Evolutionary conservation across 228 moss, liverwort and hornwort genomes (phyloP).

Genomic region (Sphagnum fallax): DNA sequence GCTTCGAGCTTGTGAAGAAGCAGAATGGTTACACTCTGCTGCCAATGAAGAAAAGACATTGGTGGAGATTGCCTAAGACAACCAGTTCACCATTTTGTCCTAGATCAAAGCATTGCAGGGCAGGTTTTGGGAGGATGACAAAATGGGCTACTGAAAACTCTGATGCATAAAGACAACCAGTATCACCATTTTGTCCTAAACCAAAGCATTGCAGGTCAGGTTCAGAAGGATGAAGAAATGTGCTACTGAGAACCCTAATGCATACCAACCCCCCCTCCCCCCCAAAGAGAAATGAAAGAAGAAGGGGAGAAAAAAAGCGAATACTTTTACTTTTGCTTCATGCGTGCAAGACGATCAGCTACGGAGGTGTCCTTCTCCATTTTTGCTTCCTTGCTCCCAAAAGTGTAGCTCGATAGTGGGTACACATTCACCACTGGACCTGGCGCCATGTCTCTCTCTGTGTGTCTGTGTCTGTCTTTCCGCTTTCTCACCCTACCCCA

Average conservation of each 20-base stretch:
- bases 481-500: too few species aligned
- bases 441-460: conserved; percentile 62
- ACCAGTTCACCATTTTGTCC: not conserved
- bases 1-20: too few species aligned
- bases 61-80: too few species aligned
- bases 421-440: conserved; percentile 94
- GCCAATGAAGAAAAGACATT: too few species aligned
- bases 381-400: conserved; percentile 97
- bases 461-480: too few species aligned
- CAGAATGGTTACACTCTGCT: too few species aligned
- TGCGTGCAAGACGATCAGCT: conserved; percentile 92
- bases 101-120: not conserved
- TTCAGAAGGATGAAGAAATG: not conserved
- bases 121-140: not conserved
- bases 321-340: conserved; percentile 87
- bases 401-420: conserved; percentile 91
- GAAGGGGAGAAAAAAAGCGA: not conserved
- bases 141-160: too few species aligned
- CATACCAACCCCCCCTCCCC: too few species aligned
- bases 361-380: conserved; percentile 99
- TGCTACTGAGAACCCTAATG: not conserved
- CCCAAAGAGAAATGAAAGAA: not conserved
- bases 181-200: too few species aligned
- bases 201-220: not conserved
- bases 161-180: too few species aligned